A percentile compares a stretch with the other conserved stretches of the same genome.
phyloP scores from a whole-genome alignment of 1,284 basidiomycete species.

The Pascua sp. region DNA sequence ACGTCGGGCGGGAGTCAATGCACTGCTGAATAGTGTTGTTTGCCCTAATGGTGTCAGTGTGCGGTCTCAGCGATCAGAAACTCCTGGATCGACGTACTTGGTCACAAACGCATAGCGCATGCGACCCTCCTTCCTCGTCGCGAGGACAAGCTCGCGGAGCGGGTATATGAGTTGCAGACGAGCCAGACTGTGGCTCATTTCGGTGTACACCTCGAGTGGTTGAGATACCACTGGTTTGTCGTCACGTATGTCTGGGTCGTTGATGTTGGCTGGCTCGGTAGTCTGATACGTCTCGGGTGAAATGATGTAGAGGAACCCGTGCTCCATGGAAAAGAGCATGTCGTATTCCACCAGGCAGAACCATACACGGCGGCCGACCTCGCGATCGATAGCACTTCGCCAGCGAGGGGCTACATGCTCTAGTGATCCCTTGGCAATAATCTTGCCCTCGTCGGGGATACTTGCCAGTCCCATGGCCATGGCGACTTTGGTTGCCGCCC shows the following conservation, averaged over 20 bases:
- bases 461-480: conserved; percentile 18
- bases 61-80: neutral
- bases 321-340: conserved; percentile 27
- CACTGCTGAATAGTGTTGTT: conserved; percentile 17
- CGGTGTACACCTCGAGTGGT: conserved; percentile 23
- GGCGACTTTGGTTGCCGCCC: conserved; percentile 24
- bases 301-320: conserved; percentile 26
- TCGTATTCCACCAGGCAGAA: conserved; percentile 26
- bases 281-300: conserved; percentile 24
- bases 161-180: conserved; percentile 25
- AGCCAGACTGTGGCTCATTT: conserved; percentile 27
- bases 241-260: conserved; percentile 20
- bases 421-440: conserved; percentile 6
- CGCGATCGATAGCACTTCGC: conserved; percentile 23
- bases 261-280: conserved; percentile 27
- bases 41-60: conserved; percentile 1
- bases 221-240: conserved; percentile 14
- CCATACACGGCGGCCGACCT: conserved; percentile 27
- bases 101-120: conserved; percentile 24
- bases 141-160: conserved; percentile 21
- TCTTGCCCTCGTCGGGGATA: conserved; percentile 17
- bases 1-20: conserved; percentile 15
- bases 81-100: conserved; percentile 9
- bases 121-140: conserved; percentile 19
- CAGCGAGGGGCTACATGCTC: conserved; percentile 16